phyloP scores from a whole-genome alignment of 345 rosid species.

The Gossypium australe region DNA sequence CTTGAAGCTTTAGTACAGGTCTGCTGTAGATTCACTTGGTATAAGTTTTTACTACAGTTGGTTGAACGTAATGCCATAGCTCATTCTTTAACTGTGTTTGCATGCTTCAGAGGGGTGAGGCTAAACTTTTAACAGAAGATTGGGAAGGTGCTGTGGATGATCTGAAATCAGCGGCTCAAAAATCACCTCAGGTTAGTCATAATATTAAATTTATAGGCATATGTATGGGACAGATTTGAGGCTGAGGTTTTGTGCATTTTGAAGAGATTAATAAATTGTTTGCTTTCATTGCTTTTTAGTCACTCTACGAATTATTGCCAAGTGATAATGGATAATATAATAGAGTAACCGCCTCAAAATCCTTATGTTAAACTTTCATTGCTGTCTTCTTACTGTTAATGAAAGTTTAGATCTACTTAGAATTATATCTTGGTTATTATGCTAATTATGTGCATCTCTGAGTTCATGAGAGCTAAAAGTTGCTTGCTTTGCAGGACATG shows the following conservation, averaged over 20 bases:
- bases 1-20: constrained; percentile 92
- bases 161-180: constrained; percentile 79
- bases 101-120: constrained; percentile 80
- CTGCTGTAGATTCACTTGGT: constrained; percentile 11
- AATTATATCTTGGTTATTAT: not conserved
- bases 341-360: too few relatives aligned
- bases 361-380: too few relatives aligned
- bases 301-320: too few relatives aligned
- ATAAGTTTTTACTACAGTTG: not conserved
- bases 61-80: not conserved
- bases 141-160: constrained; percentile 99
- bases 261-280: not conserved
- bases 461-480: constrained; percentile 1
- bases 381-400: not conserved
- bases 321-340: too few relatives aligned
- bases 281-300: too few relatives aligned
- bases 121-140: constrained; percentile 88
- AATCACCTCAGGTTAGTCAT: constrained; percentile 74
- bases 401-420: not conserved
- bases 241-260: not conserved
- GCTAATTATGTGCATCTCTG: not conserved
- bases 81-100: constrained; percentile 6
- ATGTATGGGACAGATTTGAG: not conserved
- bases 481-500: constrained; percentile 54
- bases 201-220: not conserved